These are phyloP conservation scores for Decorospora gaudefroyi DNA, from an alignment of 2,329 filamentous ascomycete species.

Conservation along the genomic window DNA sequence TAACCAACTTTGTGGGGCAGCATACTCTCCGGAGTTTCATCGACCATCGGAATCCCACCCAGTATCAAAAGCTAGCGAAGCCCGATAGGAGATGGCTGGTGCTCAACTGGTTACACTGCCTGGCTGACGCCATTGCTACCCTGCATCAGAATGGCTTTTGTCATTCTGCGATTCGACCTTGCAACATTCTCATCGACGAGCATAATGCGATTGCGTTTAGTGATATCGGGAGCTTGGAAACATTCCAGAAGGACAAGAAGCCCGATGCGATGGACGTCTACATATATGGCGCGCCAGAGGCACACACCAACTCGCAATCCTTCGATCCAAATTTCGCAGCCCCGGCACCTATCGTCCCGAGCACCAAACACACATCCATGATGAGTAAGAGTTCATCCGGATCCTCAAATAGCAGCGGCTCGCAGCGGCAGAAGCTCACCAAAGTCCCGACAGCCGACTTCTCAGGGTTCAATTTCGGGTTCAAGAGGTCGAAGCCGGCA, in stretches of 20 bases:
- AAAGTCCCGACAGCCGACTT: conserved; percentile 43
- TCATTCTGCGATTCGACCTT: conserved; percentile 72
- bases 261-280: conserved; percentile 69
- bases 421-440: conserved; percentile 43
- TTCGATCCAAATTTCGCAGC: conserved; percentile 18
- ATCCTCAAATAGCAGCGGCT: conserved; percentile 39
- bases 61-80: conserved; percentile 66
- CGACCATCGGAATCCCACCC: conserved; percentile 62
- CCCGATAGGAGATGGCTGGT: conserved; percentile 62
- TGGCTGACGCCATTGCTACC: conserved; percentile 69
- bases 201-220: conserved; percentile 69
- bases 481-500: conserved; percentile 36
- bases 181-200: conserved; percentile 68
- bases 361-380: conserved; percentile 36
- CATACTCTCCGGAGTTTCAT: conserved; percentile 70
- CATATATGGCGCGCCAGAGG: conserved; percentile 73
- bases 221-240: conserved; percentile 58
- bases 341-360: conserved; percentile 22
- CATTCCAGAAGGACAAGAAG: conserved; percentile 59
- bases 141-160: conserved; percentile 67
- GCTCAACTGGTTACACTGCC: conserved; percentile 75
- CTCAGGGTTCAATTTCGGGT: conserved; percentile 47
- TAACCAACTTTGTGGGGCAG: conserved; percentile 69
- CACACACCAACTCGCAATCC: conserved; percentile 39
- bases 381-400: conserved; percentile 46